Conservation (phyloP, 2,329 filamentous ascomycete genomes). For the Colletotrichum musae region DNA sequence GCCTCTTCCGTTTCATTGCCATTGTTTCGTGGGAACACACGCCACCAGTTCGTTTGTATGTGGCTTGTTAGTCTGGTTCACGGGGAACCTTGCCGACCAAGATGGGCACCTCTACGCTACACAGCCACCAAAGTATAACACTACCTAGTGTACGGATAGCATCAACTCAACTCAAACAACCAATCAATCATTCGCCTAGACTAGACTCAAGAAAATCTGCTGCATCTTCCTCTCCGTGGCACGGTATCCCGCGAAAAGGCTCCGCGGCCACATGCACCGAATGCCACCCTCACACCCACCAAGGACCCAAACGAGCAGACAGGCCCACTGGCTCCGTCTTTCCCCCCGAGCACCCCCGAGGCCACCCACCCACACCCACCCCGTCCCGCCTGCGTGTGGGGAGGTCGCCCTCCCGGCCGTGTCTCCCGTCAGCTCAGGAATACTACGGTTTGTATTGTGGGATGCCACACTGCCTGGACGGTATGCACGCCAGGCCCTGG, state of each 20-base stretch:
- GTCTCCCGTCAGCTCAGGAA: constrained; percentile 15
- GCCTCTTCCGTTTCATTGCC: constrained; percentile 23
- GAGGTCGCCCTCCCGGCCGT: no score
- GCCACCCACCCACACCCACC: no score
- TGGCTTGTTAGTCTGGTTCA: constrained; percentile 3
- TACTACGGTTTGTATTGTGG: neutral
- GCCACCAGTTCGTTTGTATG: constrained; percentile 7
- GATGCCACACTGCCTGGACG: neutral
- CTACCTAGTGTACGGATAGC: no score
- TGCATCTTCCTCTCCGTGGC: no score
- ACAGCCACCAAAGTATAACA: no score
- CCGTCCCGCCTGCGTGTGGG: neutral
- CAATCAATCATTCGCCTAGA: no score
- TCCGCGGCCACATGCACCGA: constrained; percentile 14
- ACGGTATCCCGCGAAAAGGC: constrained; percentile 35
- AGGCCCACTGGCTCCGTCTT: constrained; percentile 22
- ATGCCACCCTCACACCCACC: no score
- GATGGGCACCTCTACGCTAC: no score
- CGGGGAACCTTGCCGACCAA: no score
- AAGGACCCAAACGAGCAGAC: neutral
- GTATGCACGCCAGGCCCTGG: no score
- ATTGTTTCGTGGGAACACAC: constrained; percentile 26
- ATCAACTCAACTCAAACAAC: no score
- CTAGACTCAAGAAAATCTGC: no score
- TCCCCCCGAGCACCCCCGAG: constrained; percentile 8